These are phyloP conservation scores for Suillus tomentosus DNA, from an alignment of 768 basidiomycete species.

Conservation along the genomic window DNA sequence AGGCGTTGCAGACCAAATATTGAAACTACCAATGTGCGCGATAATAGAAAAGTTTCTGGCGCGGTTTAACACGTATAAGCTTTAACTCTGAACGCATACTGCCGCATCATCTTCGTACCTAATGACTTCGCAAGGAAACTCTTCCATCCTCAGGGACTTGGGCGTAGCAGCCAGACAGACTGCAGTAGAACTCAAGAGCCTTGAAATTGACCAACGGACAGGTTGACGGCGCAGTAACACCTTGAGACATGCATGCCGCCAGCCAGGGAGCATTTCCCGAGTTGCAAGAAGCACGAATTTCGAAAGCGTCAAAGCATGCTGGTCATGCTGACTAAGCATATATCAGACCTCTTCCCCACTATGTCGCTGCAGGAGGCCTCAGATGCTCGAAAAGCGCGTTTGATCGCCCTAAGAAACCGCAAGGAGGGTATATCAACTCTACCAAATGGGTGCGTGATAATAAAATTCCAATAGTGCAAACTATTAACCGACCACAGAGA, in stretches of 20 bases:
- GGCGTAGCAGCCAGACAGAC: slow-evolving; percentile 27
- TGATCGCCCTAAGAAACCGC: slow-evolving; percentile 72
- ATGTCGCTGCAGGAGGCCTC: slow-evolving; percentile 78
- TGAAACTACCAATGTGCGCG: slow-evolving; percentile 80
- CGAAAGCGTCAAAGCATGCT: neutral
- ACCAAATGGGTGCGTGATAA: slow-evolving; percentile 42
- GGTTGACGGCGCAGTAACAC: slow-evolving; percentile 21
- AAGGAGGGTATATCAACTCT: slow-evolving; percentile 59
- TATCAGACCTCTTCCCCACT: slow-evolving; percentile 7
- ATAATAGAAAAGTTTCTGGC: slow-evolving; percentile 92
- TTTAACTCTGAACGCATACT: neutral
- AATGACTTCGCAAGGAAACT: slow-evolving; percentile 68
- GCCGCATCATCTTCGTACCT: slow-evolving; percentile 44
- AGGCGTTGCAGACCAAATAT: neutral
- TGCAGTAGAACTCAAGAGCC: slow-evolving; percentile 35
- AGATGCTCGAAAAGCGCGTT: slow-evolving; percentile 78
- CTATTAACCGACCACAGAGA: slow-evolving; percentile 34
- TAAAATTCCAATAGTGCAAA: neutral
- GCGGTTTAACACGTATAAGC: slow-evolving; percentile 3
- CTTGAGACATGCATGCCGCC: slow-evolving; percentile 34
- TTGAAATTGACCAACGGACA: slow-evolving; percentile 12
- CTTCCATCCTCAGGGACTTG: slow-evolving; percentile 52
- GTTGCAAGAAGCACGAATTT: neutral
- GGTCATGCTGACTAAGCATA: slow-evolving; percentile 7
- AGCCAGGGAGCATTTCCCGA: slow-evolving; percentile 31